Evolutionary conservation across 495 filamentous ascomycete genomes (phyloP), one percentile per base, ranked within the genome.

Genomic region (Staphylotrichum longicolle): DNA sequence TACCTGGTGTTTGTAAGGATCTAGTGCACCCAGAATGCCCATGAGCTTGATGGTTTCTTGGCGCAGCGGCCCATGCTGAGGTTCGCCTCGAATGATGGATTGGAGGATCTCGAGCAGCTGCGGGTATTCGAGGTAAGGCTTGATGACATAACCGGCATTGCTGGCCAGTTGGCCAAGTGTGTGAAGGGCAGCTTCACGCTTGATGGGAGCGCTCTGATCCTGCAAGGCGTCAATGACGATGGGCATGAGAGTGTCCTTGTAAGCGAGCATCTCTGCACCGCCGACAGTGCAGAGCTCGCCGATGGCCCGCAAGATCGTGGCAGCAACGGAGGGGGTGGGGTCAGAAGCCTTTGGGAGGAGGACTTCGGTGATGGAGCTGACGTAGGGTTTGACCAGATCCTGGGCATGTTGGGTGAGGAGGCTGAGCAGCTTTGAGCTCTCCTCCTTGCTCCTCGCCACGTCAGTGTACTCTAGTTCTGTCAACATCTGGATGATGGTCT

Each of bases 381-480:
- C 94, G 71, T 97, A 97, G 6, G 93, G 92, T 66, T 91, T 91
- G 69, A 97, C 94, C 30, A 98, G 79, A 45, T 87, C 88, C 51
- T 93, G 91, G 5, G 93, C 91, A 65, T 96, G 93, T 58, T 88
- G 87, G 33, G 96, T 91, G 32, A 98, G 87, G 51, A 97, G 81
- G 64, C 91, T 93, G 60, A 99, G 91, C 8, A 99, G 82, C 69
- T 88, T 91, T 12, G 94, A 91, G 68, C 91, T 95, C 72, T 99
- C 92, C 75, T 98, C 93, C 66, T 97, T 96, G 71, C 91, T 93
- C 39, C 90, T 86, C 45, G 93, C 82, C 41, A 91, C 91, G 69
- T 92, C 93, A n/a, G 93, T 93, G 71, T 95, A 96, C 63, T 94
- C 91, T 40, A 99, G 85, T 66, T 96, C 92, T 20, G 93, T 98